phyloP scores from a whole-genome alignment of 257 asterid genomes.

The Galeopsis tetrahit region DNA sequence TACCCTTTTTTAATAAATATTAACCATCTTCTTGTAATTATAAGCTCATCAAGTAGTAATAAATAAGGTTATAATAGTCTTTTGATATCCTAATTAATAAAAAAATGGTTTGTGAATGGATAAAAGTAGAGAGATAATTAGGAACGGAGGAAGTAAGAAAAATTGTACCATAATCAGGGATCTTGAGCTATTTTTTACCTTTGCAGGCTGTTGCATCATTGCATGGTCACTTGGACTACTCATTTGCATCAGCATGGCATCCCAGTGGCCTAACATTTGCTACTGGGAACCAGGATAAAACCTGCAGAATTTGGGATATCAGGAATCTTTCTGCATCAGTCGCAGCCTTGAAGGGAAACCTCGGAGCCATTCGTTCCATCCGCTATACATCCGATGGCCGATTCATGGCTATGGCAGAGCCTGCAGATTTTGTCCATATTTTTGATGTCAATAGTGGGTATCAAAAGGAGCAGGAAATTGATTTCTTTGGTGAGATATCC shows the following conservation, averaged over 20 bases:
- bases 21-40: too few relatives aligned
- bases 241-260: slow-evolving; percentile 97
- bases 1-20: too few relatives aligned
- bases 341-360: slow-evolving; percentile 71
- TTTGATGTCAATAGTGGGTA: slow-evolving; percentile 77
- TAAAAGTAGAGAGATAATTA: too few relatives aligned
- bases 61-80: too few relatives aligned
- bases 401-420: slow-evolving; percentile 98
- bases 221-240: slow-evolving; percentile 78
- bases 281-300: slow-evolving; percentile 95
- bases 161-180: background rate
- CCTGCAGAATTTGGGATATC: slow-evolving; percentile 87
- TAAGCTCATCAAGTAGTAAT: too few relatives aligned
- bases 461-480: slow-evolving; percentile 79
- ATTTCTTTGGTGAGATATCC: slow-evolving; percentile 95
- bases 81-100: too few relatives aligned
- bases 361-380: slow-evolving; percentile 90
- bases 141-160: background rate
- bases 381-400: slow-evolving; percentile 88
- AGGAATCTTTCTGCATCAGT: slow-evolving; percentile 70
- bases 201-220: slow-evolving; percentile 62
- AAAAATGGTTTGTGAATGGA: too few relatives aligned
- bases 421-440: slow-evolving; percentile 91
- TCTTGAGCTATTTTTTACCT: slow-evolving; percentile 3
- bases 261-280: slow-evolving; percentile 85